phyloP scores from a whole-genome alignment of 306 rosid genomes.

The Amphicarpaea edgeworthii region DNA sequence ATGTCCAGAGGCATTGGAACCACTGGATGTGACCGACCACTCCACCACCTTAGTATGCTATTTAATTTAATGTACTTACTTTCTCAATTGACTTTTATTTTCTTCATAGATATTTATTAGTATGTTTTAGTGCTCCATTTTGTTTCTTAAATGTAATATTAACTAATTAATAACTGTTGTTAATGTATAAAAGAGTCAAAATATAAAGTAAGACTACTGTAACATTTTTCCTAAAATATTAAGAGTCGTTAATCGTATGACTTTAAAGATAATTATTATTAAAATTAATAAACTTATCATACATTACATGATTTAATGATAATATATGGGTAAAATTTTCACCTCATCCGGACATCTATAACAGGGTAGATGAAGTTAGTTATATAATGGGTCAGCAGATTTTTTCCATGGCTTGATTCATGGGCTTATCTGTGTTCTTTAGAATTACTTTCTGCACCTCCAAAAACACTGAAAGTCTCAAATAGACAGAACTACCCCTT shows the following conservation, averaged over 20 bases:
- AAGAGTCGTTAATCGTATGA: too few relatives aligned
- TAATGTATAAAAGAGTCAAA: neutral
- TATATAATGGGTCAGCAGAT: neutral
- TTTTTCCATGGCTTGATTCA: neutral
- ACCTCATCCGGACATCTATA: neutral
- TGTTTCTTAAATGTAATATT: neutral
- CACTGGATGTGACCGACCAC: slow-evolving; percentile 55
- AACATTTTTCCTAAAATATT: neutral
- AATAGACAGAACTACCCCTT: too few relatives aligned
- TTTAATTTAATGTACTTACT: neutral
- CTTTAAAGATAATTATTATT: too few relatives aligned
- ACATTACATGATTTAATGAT: too few relatives aligned
- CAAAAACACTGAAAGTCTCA: too few relatives aligned
- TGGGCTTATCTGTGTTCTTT: neutral
- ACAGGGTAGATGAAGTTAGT: neutral
- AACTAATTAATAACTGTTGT: neutral
- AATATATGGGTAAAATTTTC: neutral
- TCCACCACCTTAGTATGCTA: slow-evolving; percentile 23
- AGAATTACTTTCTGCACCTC: too few relatives aligned
- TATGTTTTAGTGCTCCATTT: neutral
- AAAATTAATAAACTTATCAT: too few relatives aligned
- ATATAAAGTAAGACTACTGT: neutral
- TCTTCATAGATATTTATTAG: neutral
- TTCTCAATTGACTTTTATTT: neutral
- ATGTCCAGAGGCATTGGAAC: slow-evolving; percentile 49